Percentiles rank a stretch among this genome's conserved stretches.
Conservation (phyloP, 2,329 filamentous ascomycete genomes). For the Sporothrix brasiliensis region DNA sequence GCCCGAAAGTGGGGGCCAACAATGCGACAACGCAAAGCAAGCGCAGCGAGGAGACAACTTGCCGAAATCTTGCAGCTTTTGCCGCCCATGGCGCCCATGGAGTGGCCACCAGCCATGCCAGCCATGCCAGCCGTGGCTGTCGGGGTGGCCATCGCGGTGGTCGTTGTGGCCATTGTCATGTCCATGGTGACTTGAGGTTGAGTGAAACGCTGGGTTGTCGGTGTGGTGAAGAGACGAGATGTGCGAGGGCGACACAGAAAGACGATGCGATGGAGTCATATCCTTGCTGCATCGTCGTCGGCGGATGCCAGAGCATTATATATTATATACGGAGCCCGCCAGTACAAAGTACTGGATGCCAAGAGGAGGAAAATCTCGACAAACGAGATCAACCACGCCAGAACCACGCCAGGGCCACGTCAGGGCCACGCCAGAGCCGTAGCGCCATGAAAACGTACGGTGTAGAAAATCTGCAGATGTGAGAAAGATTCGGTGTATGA, state of each 20-base stretch:
- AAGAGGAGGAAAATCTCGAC: background rate
- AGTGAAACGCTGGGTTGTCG: background rate
- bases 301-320: background rate
- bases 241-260: background rate
- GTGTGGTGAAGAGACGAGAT: background rate
- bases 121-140: background rate
- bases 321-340: background rate
- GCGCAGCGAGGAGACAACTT: conserved; percentile 32
- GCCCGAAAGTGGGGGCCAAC: background rate
- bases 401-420: background rate
- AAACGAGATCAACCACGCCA: background rate
- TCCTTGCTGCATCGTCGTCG: background rate
- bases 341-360: background rate
- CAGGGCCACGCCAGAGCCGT: too few relatives aligned
- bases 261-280: background rate
- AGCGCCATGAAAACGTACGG: background rate
- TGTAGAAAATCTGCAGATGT: background rate
- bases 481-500: background rate
- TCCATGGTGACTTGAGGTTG: background rate
- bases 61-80: conserved; percentile 50
- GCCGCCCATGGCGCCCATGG: conserved; percentile 41
- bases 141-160: background rate
- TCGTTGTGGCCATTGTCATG: conserved; percentile 26
- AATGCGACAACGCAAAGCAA: background rate
- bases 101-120: background rate